Evolutionary conservation across 192 early-diverging fungal species (phyloP).

Genomic region (Podila epicladia): DNA sequence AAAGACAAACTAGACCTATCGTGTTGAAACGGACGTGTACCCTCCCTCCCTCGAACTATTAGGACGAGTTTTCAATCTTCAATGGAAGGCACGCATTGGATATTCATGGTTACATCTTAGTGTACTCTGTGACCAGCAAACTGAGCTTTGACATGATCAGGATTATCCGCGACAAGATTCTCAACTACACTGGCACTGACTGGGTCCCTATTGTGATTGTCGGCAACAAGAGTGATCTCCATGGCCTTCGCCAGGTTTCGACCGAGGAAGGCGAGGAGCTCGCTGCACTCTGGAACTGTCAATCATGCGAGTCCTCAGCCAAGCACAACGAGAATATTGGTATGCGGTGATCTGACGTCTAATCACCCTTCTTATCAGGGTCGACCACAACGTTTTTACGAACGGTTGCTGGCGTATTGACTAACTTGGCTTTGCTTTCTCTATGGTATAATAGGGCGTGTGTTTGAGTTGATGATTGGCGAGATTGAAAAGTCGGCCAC

Average conservation of each 20-base stretch:
- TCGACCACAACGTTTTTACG: not conserved
- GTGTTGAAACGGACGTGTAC: not conserved
- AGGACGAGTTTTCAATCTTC: slow-evolving; percentile 95
- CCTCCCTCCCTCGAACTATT: not conserved
- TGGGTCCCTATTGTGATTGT: slow-evolving; percentile 92
- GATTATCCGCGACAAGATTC: slow-evolving; percentile 93
- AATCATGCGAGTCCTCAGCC: slow-evolving; percentile 90
- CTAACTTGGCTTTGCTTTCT: not conserved
- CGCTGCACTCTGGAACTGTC: slow-evolving; percentile 87
- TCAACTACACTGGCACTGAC: slow-evolving; percentile 90
- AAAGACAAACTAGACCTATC: not conserved
- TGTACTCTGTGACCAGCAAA: slow-evolving; percentile 89
- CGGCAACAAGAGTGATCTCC: slow-evolving; percentile 93
- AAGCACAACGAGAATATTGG: slow-evolving; percentile 93
- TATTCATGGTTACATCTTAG: slow-evolving; percentile 95
- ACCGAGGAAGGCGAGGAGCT: slow-evolving; percentile 79
- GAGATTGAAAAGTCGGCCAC: slow-evolving; percentile 84
- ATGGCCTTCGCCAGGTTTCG: slow-evolving; percentile 80
- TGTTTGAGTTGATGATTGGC: slow-evolving; percentile 85
- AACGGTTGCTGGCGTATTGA: not conserved
- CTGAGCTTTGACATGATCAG: slow-evolving; percentile 91
- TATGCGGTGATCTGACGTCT: slow-evolving; percentile 20
- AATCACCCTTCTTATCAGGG: too few species aligned
- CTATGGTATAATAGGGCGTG: slow-evolving; percentile 53
- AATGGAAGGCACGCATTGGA: slow-evolving; percentile 90